These are phyloP conservation scores for Tinospora cordifolia DNA, from an alignment of 164 flowering plant genomes.

Conservation along the genomic window DNA sequence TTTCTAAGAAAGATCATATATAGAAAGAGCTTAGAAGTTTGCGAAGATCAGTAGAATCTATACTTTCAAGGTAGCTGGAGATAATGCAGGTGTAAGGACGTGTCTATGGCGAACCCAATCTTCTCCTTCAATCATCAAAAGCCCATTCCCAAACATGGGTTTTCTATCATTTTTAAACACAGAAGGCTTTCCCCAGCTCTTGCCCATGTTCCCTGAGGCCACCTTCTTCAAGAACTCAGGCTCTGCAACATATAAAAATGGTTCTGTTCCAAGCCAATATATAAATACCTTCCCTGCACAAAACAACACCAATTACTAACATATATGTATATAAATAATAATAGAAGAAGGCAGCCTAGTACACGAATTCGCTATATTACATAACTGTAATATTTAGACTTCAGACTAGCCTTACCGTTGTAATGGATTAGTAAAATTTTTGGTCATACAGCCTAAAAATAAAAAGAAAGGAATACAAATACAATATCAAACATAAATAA, in stretches of 20 bases:
- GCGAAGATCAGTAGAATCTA: background rate
- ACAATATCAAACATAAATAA: background rate
- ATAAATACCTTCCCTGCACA: slow-evolving; percentile 65
- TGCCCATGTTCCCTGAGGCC: slow-evolving; percentile 46
- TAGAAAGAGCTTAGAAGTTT: background rate
- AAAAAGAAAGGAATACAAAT: background rate
- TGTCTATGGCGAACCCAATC: slow-evolving; percentile 74
- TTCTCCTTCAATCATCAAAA: slow-evolving; percentile 73
- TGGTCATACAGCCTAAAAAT: too few species aligned
- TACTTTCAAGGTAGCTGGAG: slow-evolving; percentile 64
- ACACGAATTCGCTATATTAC: background rate
- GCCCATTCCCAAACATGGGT: slow-evolving; percentile 85
- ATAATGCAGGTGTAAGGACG: slow-evolving; percentile 65
- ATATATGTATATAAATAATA: background rate
- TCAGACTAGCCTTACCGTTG: too few species aligned
- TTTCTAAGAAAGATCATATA: background rate
- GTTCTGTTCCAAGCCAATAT: slow-evolving; percentile 90
- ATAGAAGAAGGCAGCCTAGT: too few species aligned
- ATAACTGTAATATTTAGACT: too few species aligned
- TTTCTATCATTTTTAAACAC: slow-evolving; percentile 68
- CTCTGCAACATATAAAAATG: slow-evolving; percentile 76
- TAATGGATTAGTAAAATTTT: too few species aligned
- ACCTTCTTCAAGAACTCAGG: slow-evolving; percentile 64
- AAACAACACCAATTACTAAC: background rate
- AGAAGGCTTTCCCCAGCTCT: slow-evolving; percentile 85